Evolutionary conservation across 352 stramenopile genomes (phyloP).

Genomic region (Pythium sp.): DNA sequence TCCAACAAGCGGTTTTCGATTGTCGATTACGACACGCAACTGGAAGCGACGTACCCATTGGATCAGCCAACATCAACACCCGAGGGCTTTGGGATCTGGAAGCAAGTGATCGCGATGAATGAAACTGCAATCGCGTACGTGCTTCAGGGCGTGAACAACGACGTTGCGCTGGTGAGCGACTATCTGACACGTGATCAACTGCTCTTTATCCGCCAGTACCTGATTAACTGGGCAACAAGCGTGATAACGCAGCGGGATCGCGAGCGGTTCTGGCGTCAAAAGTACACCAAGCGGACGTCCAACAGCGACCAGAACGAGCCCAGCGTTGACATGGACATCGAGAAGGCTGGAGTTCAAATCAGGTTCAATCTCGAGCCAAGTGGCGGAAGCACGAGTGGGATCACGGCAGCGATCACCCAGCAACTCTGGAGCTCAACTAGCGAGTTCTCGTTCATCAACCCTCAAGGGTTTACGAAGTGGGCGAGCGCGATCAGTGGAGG

Average conservation of each 20-base stretch:
- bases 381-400: conserved; percentile 23
- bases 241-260: conserved; percentile 46
- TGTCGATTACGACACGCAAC: conserved; percentile 49
- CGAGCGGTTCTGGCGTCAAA: conserved; percentile 59
- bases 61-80: conserved; percentile 33
- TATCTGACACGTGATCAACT: conserved; percentile 59
- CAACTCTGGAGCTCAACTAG: conserved; percentile 47
- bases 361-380: conserved; percentile 47
- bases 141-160: conserved; percentile 59
- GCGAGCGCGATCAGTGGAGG: conserved; percentile 18
- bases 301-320: conserved; percentile 49
- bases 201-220: conserved; percentile 53
- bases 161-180: conserved; percentile 43
- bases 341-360: conserved; percentile 41
- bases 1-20: conserved; percentile 69
- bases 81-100: conserved; percentile 71
- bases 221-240: conserved; percentile 51
- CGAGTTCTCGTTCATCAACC: conserved; percentile 40
- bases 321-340: conserved; percentile 55
- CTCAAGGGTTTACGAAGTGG: conserved; percentile 55
- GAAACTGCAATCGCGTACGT: conserved; percentile 52
- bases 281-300: conserved; percentile 36
- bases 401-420: conserved; percentile 31
- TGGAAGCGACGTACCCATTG: conserved; percentile 23
- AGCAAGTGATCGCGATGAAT: conserved; percentile 66